Base-by-base conservation (phyloP, 192 early-diverging fungal genomes). In the Jimgerdemannia flammicorona region DNA sequence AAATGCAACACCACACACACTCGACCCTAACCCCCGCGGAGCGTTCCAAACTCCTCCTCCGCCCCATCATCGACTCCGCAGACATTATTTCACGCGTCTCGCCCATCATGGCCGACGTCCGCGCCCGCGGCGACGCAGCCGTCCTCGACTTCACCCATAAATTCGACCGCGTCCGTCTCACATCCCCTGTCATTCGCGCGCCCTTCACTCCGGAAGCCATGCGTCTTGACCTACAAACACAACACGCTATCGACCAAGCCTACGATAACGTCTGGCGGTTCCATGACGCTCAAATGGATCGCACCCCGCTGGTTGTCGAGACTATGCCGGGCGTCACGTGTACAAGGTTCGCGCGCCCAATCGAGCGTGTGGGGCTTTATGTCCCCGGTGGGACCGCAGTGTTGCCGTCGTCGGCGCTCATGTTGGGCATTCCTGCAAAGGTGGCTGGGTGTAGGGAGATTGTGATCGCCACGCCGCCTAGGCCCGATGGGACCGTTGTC, bases 241-340 rank as follows among this genome's bases (percentile, higher is more conserved):
- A 89, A 40, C 71, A 77, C 29, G 96, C 98, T 10, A 98, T 99
- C 72, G 98, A 99, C 85, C 88, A 93, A 76, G 98, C 98, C 10
- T 99, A 95, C 74, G 90, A 88, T 40, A 99, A 99, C 74, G 93
- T 99, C 75, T 83, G 88, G 70, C 89, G 86, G 72, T 99, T 99
- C 91, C 98, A 99, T 79, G 87, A 87, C 11, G 96, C 98, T 11
- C 98, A 99, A 82, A 83, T 98, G 73, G 85, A 84, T 44, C 83
- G 85, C 41, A 88, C 87, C 64, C 82, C 87, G 18, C 77, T 95
- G 59, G 81, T 84, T 4, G 97, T 99, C 8, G 96, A 99, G 82
- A 99, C 98, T 4, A 98, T 98, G 96, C 96, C 96, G 11, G 98
- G 98, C 44, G 95, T 99, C 29, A 84, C 84, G n/a, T 99, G 98